Percentiles rank a stretch among this genome's conserved stretches.
Evolutionary conservation across 805 yeast species (phyloP).

Genomic region (Saccharomyces cerevisiae): DNA sequence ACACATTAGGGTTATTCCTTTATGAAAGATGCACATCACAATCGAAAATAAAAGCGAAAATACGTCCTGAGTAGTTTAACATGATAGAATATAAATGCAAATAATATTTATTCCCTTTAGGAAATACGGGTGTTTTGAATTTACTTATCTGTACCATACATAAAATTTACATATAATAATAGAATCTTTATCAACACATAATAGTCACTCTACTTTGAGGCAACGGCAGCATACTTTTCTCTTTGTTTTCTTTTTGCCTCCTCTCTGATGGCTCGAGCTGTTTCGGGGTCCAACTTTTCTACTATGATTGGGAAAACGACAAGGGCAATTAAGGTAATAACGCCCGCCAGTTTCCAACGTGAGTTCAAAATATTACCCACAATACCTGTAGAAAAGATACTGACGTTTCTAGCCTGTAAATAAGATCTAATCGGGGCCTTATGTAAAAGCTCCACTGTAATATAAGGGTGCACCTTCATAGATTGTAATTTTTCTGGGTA

Average conservation of each 20-base stretch:
- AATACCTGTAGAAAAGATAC: slow-evolving; percentile 32
- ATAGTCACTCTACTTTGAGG: background rate
- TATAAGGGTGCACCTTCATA: slow-evolving; percentile 14
- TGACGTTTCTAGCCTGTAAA: slow-evolving; percentile 26
- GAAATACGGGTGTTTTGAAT: background rate
- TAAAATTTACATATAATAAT: background rate
- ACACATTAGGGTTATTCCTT: slow-evolving; percentile 49
- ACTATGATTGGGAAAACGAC: slow-evolving; percentile 30
- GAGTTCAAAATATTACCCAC: slow-evolving; percentile 32
- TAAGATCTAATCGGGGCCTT: slow-evolving; percentile 30
- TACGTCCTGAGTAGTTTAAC: slow-evolving; percentile 6
- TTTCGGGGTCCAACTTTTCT: slow-evolving; percentile 37
- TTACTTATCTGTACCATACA: background rate
- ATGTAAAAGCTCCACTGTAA: slow-evolving; percentile 21
- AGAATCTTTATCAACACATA: background rate
- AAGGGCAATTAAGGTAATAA: slow-evolving; percentile 20
- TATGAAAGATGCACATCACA: slow-evolving; percentile 42
- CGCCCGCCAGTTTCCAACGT: slow-evolving; percentile 32
- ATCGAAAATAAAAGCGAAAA: slow-evolving; percentile 5
- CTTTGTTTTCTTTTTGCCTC: slow-evolving; percentile 22
- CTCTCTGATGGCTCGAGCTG: slow-evolving; percentile 29
- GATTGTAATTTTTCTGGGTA: slow-evolving; percentile 25
- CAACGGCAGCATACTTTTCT: slow-evolving; percentile 12
- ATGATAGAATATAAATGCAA: background rate
- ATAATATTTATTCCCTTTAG: background rate